Conservation (phyloP, 2,329 filamentous ascomycete genomes). For the Magnaporthiopsis poae region DNA sequence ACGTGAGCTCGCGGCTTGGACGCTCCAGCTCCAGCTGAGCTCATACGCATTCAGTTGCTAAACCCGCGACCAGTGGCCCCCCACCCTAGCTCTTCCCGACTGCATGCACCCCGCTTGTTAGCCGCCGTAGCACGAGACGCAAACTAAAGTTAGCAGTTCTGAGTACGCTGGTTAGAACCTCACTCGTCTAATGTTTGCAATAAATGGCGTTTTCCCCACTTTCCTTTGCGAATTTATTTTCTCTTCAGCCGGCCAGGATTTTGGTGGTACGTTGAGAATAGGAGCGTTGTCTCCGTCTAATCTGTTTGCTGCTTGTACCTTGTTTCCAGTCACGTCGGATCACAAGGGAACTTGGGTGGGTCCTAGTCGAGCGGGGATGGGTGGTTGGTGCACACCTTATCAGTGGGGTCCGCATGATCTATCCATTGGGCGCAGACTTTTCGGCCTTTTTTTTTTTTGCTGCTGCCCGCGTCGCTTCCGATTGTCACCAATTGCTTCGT, state of each 20-base stretch:
- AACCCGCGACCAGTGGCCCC: not conserved
- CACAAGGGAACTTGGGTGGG: no score
- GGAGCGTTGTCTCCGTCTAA: no score
- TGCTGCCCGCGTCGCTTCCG: not conserved
- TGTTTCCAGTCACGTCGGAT: no score
- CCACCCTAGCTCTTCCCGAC: not conserved
- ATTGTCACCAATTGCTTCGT: not conserved
- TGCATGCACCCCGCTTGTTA: not conserved
- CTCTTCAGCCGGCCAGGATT: no score
- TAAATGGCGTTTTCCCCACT: no score
- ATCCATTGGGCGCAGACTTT: constrained; percentile 7
- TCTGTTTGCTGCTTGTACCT: no score
- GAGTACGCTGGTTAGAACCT: no score
- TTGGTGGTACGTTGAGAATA: no score
- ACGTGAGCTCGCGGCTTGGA: not conserved
- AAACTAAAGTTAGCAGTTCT: no score
- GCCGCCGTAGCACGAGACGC: not conserved
- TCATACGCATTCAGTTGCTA: not conserved
- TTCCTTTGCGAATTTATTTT: no score
- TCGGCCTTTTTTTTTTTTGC: not conserved
- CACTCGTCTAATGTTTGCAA: no score
- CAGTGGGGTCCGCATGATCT: constrained; percentile 1
- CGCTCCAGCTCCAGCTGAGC: not conserved
- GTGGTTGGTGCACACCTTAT: constrained; percentile 4
- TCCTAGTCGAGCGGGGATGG: not conserved